Evolutionary conservation across 768 basidiomycete genomes (phyloP).

Genomic region (Phaeotremella skinneri): DNA sequence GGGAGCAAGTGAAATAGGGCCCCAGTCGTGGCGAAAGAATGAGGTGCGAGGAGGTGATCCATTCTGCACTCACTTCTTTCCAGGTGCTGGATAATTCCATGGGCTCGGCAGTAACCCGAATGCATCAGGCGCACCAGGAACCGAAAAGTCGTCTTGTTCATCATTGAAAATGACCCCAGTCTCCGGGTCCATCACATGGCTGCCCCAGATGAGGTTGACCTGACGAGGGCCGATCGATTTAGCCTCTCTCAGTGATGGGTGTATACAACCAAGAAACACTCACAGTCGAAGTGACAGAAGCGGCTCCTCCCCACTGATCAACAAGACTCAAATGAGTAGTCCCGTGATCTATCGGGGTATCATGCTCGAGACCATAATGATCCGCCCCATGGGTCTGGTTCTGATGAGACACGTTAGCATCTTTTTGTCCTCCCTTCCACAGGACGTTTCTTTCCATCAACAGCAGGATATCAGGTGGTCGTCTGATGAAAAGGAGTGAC

Average conservation of each 20-base stretch:
- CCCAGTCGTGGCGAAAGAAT: too few species aligned
- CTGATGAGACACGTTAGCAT: slow-evolving; percentile 53
- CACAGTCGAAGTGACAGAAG: slow-evolving; percentile 71
- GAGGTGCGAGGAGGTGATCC: too few species aligned
- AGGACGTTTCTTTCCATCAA: too few species aligned
- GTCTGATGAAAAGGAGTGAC: slow-evolving; percentile 33
- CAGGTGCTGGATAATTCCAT: slow-evolving; percentile 77
- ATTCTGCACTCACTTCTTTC: slow-evolving; percentile 60
- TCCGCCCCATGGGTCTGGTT: slow-evolving; percentile 73
- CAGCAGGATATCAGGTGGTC: neutral
- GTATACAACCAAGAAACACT: slow-evolving; percentile 4
- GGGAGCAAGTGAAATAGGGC: too few species aligned
- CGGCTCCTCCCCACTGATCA: slow-evolving; percentile 82
- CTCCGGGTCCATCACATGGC: slow-evolving; percentile 75
- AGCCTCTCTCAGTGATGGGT: neutral
- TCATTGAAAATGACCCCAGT: slow-evolving; percentile 90
- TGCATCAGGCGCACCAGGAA: slow-evolving; percentile 74
- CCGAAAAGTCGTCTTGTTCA: slow-evolving; percentile 91
- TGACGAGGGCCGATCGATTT: slow-evolving; percentile 6
- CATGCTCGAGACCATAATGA: slow-evolving; percentile 82
- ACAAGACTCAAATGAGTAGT: slow-evolving; percentile 87
- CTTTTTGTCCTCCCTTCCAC: too few species aligned
- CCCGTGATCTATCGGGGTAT: slow-evolving; percentile 76
- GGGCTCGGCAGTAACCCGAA: slow-evolving; percentile 56
- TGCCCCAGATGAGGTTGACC: slow-evolving; percentile 87